phyloP scores from a whole-genome alignment of 1,284 basidiomycete species.

The Puccinia polysora region DNA sequence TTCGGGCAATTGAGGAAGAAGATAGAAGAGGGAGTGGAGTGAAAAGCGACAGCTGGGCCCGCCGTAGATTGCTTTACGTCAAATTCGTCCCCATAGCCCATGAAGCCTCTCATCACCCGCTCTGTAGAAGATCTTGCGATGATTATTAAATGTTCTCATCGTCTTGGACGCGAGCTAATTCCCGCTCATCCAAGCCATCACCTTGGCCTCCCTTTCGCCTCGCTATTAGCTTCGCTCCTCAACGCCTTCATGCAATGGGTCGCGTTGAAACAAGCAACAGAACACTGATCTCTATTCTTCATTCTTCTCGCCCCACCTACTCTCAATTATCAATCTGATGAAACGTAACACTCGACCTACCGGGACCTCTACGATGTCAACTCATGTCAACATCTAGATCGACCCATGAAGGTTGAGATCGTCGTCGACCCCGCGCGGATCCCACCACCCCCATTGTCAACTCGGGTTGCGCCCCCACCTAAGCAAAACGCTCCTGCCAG shows the following conservation, averaged over 20 bases:
- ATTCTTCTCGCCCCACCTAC: slow-evolving; percentile 7
- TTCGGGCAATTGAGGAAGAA: no score
- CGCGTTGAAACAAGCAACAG: slow-evolving; percentile 10
- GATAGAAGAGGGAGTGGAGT: no score
- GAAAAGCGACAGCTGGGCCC: no score
- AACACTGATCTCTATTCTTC: slow-evolving; percentile 32
- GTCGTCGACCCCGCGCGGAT: slow-evolving; percentile 35
- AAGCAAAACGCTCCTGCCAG: slow-evolving; percentile 32
- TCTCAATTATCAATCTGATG: background rate
- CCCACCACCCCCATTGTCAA: slow-evolving; percentile 35
- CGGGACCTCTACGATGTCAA: background rate
- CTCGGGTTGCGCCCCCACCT: slow-evolving; percentile 34
- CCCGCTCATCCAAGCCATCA: background rate
- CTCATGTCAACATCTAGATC: slow-evolving; percentile 6
- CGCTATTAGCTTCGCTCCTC: background rate
- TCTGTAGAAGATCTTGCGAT: no score
- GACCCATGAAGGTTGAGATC: slow-evolving; percentile 43
- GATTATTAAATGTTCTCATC: no score
- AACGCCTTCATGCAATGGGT: slow-evolving; percentile 3
- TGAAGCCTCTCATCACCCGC: no score
- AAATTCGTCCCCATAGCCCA: no score
- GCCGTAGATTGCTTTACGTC: no score
- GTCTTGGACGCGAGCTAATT: background rate
- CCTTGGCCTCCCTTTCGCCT: background rate
- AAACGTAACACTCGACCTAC: background rate